A percentile compares a stretch with the other conserved stretches of the same genome.
These are phyloP conservation scores for Dioszegia aurantiaca DNA, from an alignment of 768 basidiomycete species.

Conservation along the genomic window DNA sequence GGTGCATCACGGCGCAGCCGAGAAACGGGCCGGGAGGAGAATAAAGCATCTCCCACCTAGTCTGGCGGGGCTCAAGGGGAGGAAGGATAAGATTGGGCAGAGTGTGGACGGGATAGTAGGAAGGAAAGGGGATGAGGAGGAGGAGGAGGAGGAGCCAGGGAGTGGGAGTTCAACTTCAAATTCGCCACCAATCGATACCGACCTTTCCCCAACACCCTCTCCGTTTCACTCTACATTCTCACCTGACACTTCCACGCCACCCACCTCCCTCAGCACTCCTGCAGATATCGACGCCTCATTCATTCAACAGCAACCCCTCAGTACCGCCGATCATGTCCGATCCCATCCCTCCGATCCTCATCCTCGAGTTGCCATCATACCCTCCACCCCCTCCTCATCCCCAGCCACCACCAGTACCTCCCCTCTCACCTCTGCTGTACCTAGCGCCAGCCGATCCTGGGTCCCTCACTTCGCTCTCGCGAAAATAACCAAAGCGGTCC, in stretches of 20 bases:
- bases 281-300: neutral
- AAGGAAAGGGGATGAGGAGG: neutral
- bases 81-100: neutral
- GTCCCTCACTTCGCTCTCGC: constrained; percentile 28
- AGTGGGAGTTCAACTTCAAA: too few species aligned
- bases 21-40: constrained; percentile 10
- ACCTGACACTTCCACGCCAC: too few species aligned
- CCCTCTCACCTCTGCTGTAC: neutral
- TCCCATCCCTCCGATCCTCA: neutral
- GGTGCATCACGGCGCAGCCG: constrained; percentile 8
- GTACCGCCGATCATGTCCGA: neutral
- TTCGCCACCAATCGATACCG: too few species aligned
- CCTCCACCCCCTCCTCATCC: neutral
- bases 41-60: constrained; percentile 19
- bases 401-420: neutral
- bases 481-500: constrained; percentile 42
- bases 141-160: too few species aligned
- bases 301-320: neutral
- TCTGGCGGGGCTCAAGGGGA: neutral
- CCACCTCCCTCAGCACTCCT: constrained; percentile 2
- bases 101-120: neutral
- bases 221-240: neutral
- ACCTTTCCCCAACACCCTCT: too few species aligned
- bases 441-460: constrained; percentile 26
- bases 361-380: neutral